Base-by-base conservation (phyloP, 345 rosid species). In the Lenwebbia sp. region DNA sequence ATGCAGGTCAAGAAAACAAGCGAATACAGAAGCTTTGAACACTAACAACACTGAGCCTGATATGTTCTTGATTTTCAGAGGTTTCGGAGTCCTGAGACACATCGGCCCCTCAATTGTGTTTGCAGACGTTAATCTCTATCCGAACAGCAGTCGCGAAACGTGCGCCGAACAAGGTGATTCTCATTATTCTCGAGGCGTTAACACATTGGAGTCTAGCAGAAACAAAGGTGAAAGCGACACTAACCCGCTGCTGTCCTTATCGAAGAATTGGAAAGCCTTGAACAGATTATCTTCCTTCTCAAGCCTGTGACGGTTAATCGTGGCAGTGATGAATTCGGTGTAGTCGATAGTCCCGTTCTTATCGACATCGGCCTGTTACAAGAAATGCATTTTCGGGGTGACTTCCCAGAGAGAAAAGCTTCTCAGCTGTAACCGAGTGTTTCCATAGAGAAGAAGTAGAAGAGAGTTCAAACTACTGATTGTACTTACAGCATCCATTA, bases 401-500 rank as follows among this genome's bases (percentile, higher is more conserved):
- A 19, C 50, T 26, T 70, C 11, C 52, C 23, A 37, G 30, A 13
- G 65, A 50, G 74, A 4, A 37, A 83, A n/a, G 13, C 74, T 33
- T 44, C 44, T 9, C 44, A 33, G 37, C 13, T 10, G 26, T 17
- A 33, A 10, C 44, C 4, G 47, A 40, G 41, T 37, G 47, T 37
- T 37, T 70, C 26, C 14, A 28, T 7, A 58, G 23, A 30, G 60
- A 22, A 41, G 23, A 33, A 74, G 83, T 28, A 50, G 55, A 21
- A 44, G 37, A 52, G 85, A 81, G 57, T 86, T 22, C 40, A 54
- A 83, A 12, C 47, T 37, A 37, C 10, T 5, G 54, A 21, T 53
- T 86, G 83, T 85, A 85, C 96, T 93, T 93, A 97, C 99, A 82
- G 99, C 99, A 74, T 96, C 99, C 99, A 97, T 95, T 51, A 97